Percentiles rank a stretch among this genome's conserved stretches.
Evolutionary conservation across 352 stramenopile species (phyloP).

Genomic region (Elongisporangium anandrum): DNA sequence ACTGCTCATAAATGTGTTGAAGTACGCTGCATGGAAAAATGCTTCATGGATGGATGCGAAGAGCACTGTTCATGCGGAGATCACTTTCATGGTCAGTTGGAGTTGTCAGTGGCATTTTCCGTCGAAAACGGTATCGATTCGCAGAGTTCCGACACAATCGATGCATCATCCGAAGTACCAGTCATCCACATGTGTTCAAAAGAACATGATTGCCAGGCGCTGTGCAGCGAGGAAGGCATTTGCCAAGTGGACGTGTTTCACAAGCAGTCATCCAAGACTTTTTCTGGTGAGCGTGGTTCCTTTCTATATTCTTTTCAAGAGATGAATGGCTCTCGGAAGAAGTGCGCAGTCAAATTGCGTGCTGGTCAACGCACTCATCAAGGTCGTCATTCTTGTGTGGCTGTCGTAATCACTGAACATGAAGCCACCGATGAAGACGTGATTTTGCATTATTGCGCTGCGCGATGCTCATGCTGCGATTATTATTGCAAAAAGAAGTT

Average conservation of each 20-base stretch:
- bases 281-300: slow-evolving; percentile 40
- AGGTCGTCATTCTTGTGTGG: slow-evolving; percentile 41
- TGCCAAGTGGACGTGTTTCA: slow-evolving; percentile 68
- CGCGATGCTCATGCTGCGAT: slow-evolving; percentile 62
- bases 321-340: slow-evolving; percentile 75
- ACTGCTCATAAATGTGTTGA: slow-evolving; percentile 65
- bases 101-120: slow-evolving; percentile 39
- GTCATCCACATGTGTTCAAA: slow-evolving; percentile 61
- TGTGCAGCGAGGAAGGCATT: slow-evolving; percentile 58
- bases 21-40: slow-evolving; percentile 48
- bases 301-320: slow-evolving; percentile 77
- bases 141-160: slow-evolving; percentile 32
- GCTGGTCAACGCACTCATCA: slow-evolving; percentile 41
- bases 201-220: slow-evolving; percentile 44
- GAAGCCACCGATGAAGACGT: slow-evolving; percentile 1
- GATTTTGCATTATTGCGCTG: slow-evolving; percentile 59
- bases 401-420: background rate
- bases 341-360: slow-evolving; percentile 35
- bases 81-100: slow-evolving; percentile 63
- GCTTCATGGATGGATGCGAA: slow-evolving; percentile 54
- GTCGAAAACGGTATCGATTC: slow-evolving; percentile 29
- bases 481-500: slow-evolving; percentile 71
- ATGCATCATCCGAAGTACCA: slow-evolving; percentile 28
- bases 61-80: slow-evolving; percentile 38
- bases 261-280: slow-evolving; percentile 64